Conservation (phyloP, 2,329 filamentous ascomycete genomes). For the Chrysoporthe deuterocubensis region DNA sequence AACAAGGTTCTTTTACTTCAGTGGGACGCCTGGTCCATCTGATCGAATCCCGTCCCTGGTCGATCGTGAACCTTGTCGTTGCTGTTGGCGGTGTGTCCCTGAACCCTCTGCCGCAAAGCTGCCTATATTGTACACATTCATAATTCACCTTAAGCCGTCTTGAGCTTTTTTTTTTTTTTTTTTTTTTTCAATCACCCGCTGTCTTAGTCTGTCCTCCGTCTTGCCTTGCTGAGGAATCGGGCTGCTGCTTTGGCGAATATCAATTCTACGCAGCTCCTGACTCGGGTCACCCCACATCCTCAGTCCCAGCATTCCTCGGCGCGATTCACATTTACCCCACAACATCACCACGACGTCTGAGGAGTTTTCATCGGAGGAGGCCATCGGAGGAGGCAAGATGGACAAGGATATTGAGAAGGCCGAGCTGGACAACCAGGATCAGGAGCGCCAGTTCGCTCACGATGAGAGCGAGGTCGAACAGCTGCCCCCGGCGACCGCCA, state of each 20-base stretch:
- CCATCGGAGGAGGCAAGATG: conserved; percentile 4
- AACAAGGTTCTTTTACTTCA: neutral
- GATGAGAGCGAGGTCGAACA: conserved; percentile 30
- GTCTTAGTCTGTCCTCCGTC: neutral
- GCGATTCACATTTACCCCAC: conserved; percentile 3
- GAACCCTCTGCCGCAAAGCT: neutral
- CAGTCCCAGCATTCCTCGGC: neutral
- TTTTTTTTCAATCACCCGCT: neutral
- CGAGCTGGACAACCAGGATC: conserved; percentile 15
- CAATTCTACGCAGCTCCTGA: neutral
- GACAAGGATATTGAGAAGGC: conserved; percentile 33
- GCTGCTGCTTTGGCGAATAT: neutral
- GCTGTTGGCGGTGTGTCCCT: neutral
- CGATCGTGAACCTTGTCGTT: neutral
- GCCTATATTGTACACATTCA: neutral
- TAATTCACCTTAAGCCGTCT: neutral
- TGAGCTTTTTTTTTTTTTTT: too few species aligned
- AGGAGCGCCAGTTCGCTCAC: conserved; percentile 16
- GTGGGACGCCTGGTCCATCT: neutral
- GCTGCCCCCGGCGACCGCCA: conserved; percentile 28
- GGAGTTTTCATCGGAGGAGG: neutral
- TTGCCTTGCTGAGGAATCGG: neutral
- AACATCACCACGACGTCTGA: conserved; percentile 4
- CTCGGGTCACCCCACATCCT: neutral
- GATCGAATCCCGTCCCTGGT: neutral